Evolutionary conservation across 495 filamentous ascomycete species (phyloP), one percentile per base, ranked within the genome.

Genomic region (Trichoderma gamsii): DNA sequence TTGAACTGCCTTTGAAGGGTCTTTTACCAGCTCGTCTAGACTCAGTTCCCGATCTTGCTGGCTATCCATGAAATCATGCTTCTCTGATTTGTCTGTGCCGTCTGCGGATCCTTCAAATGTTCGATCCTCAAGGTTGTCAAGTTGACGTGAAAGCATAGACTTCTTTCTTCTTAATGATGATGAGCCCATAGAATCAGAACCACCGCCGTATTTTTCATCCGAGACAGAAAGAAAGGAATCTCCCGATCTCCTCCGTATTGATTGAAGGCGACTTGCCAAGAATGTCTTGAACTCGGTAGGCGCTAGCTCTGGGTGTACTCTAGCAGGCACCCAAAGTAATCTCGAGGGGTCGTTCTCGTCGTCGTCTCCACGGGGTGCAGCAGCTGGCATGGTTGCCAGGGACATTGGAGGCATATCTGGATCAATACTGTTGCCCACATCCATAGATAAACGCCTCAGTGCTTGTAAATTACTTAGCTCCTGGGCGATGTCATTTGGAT

Each of bases 271-370:
- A 61, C 93, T 95, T 73, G 98, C 94, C 0, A 99, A 84, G 73
- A 98, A 99, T 1, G 91, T 91, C 78, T 95, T 97, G 81, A 98
- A 99, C 73, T 97, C 96, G 76, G 89, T 92, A 6, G 95, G 96
- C 35, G 96, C 95, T 41, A 99, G 80, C 78, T 98, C 95, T 15
- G 95, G 95, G 73, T 99, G 95, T 21, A 98, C 81, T 67, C 93
- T 86, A 27, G 95, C 95, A 0, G 95, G 95, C 32, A 99, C 95
- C 95, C 95, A 99, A 67, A 97, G 92, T 64, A 98, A 77, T 69
- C 91, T 86, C 1, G 93, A 91, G 4, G 92, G 85, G 78, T 97
- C 96, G 72, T 92, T 89, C 74, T 96, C 94, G 75, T 91, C 86
- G 70, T 92, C 90, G 63, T 87, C 85, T 41, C 88, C 87, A 8